Percentiles rank a stretch among this genome's conserved stretches.
phyloP scores from a whole-genome alignment of 306 rosid genomes.

The Prunus salicina region DNA sequence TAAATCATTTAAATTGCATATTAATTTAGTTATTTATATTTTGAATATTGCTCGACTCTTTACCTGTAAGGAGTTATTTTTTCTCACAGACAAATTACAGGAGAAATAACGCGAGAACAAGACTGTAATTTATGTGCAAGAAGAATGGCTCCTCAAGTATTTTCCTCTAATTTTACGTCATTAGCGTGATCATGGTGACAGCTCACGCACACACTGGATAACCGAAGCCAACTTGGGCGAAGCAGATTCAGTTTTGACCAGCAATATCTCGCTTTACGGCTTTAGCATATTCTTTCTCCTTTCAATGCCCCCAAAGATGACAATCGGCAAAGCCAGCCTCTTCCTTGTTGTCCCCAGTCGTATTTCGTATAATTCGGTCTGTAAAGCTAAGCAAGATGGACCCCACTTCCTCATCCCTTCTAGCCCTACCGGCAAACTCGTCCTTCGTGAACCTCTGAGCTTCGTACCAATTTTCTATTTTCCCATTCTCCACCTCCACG shows the following conservation, averaged over 20 bases:
- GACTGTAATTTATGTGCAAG: too few species aligned
- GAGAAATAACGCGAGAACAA: too few species aligned
- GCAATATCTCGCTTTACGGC: not conserved
- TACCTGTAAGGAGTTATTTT: too few species aligned
- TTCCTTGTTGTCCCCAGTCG: not conserved
- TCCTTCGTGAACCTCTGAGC: not conserved
- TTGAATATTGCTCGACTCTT: too few species aligned
- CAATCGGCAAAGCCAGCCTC: conserved; percentile 13
- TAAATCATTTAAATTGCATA: not conserved
- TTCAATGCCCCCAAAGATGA: not conserved
- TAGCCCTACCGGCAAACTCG: not conserved
- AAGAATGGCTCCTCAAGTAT: too few species aligned
- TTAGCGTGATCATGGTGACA: not conserved
- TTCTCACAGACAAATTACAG: too few species aligned
- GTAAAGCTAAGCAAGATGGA: not conserved
- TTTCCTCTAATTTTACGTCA: not conserved
- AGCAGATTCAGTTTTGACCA: not conserved
- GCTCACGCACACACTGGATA: not conserved
- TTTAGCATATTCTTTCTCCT: not conserved
- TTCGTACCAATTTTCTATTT: not conserved
- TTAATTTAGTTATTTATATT: too few species aligned
- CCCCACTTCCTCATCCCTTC: not conserved
- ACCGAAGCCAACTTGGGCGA: not conserved
- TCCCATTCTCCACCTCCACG: not conserved
- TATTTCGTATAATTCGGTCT: not conserved